These are phyloP conservation scores for Chlamydomonas schloesseri DNA, from an alignment of 139 green algal species.

Conservation along the genomic window DNA sequence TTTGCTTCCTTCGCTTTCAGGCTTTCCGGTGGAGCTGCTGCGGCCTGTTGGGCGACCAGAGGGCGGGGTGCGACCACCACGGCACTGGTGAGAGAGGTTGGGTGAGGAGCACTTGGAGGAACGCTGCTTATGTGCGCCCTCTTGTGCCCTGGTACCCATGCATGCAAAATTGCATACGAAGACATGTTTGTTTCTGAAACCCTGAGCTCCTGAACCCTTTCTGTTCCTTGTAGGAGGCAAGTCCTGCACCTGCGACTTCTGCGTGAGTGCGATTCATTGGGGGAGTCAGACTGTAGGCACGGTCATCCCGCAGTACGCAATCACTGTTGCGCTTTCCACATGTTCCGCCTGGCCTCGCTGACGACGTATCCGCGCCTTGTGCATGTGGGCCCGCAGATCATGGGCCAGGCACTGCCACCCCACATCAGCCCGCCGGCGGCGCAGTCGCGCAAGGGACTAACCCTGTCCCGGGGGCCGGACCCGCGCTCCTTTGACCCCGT, in stretches of 20 bases:
- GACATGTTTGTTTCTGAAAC: neutral
- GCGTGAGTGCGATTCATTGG: neutral
- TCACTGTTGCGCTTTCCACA: neutral
- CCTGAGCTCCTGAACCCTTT: neutral
- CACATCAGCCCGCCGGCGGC: neutral
- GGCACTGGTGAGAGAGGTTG: neutral
- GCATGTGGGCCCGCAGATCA: neutral
- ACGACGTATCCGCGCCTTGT: neutral
- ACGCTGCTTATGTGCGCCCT: neutral
- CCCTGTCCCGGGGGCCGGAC: neutral
- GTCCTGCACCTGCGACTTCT: neutral
- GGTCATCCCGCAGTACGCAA: neutral
- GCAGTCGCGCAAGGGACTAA: neutral
- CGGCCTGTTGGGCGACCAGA: neutral
- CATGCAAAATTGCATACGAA: neutral
- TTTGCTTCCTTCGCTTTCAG: too few relatives aligned
- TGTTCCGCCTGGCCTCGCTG: neutral
- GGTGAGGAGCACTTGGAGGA: too few relatives aligned
- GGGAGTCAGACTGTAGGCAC: neutral
- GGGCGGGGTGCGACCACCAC: neutral
- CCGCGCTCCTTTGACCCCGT: neutral
- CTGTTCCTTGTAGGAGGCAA: neutral
- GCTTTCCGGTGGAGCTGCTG: neutral
- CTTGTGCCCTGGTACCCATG: neutral
- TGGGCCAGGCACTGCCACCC: neutral